Base-by-base conservation (phyloP, 2,329 filamentous ascomycete species). In the Trichoderma sp. region DNA sequence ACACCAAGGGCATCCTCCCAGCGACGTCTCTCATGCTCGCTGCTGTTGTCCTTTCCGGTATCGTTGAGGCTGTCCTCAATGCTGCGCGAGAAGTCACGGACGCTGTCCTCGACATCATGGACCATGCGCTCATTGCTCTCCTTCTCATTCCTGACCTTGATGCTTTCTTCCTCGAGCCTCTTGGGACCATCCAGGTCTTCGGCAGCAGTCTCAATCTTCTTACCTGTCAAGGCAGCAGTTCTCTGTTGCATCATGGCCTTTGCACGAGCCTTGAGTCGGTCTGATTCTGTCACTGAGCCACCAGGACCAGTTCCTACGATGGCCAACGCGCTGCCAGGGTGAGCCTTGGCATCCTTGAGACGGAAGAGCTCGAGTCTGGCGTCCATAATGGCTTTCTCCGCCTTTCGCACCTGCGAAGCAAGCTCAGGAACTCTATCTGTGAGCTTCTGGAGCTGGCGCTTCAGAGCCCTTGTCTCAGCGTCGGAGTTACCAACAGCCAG, bases 171-270 rank as follows among this genome's bases (percentile, higher is more conserved):
- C 78, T 98, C 96, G 19, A 98, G 81, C 40, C 96, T 89, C 81
- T 93, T 92, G 58, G 94, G 90, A 4, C 92, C 93, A 72, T 92
- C 92, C 31, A 87, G 86, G 72, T 94, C 91, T 72, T 96, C 92
- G 70, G 90, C 87, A 57, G 83, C 83, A 2, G 84, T 79, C 47
- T 92, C 89, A 58, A 91, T 83, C 77, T 94, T 94, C 79, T 91
- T 93, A 69, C 96, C 96, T 27, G 94, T 93, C 72, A 99, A 83
- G 21, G 96, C 95, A 68, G 96, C 96, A 73, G 96, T 94, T 70
- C 96, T 91, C 76, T 97, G 94, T 82, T 98, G 95, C 96, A 99
- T 99, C 89, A 97, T 97, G 49, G 95, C 95, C 82, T 94, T 97
- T 37, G 96, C 95, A 74, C 94, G 89, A 43, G 96, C 96, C 83